Base-by-base conservation (phyloP, 148 eudicot species). In the Heliamphora exappendiculata region DNA sequence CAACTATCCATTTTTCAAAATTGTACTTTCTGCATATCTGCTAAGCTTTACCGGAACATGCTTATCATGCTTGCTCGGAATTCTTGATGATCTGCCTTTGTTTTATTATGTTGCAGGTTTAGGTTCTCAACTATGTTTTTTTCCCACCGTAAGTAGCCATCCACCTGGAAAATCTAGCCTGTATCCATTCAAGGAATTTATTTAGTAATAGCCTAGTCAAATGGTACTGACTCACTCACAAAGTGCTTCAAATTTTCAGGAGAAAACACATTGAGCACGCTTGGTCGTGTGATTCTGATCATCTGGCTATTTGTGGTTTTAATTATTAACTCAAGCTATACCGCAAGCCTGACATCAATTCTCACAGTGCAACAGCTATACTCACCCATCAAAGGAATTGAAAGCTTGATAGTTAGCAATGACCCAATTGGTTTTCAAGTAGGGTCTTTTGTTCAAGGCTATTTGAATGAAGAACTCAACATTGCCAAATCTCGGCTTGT, bases 221-320 rank as follows among this genome's bases (percentile, higher is more conserved):
- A 24, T 77, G 33, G 37, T 55, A 26, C 13, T 29, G 51, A 45
- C 45, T 41, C 9, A 37, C 47, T n/a, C n/a, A 45, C 29, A 64
- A 36, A 12, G 13, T 78, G 17, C 45, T 67, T 37, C 24, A 34
- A 76, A 37, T 58, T 83, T 79, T 72, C 88, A 94, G 98, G 92
- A 86, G 97, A 94, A 83, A 92, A 87, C 72, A 94, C 97, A 3
- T 86, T 89, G 80, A 92, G 93, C 88, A 84, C 97, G 13, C 89
- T 92, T 39, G 98, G 98, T 22, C 88, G 97, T 1, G 37, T 90
- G 82, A 92, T 94, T 34, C 85, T 94, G 37, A 82, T 92, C 53
- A 88, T 94, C 65, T 94, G 98, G 97, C 82, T 94, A 7, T 94
- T 94, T 63, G 97, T 90, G 63, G 96, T 94, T 34, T 65, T 92